Base-by-base conservation (phyloP, 192 early-diverging fungal species). In the Entomortierella lignicola region DNA sequence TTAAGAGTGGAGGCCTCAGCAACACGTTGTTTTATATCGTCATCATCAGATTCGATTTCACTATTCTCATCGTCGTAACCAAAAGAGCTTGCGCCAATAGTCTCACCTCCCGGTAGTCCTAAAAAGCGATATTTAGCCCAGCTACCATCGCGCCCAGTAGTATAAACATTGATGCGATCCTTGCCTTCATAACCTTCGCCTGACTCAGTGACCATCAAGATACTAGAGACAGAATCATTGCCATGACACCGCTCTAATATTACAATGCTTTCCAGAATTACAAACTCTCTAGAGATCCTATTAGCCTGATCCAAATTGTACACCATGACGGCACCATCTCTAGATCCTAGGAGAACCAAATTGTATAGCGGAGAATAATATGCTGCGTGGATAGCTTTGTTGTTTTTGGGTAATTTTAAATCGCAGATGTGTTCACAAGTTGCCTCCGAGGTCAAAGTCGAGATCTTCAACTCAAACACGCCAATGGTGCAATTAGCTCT, bases 91-190 rank as follows among this genome's bases (percentile, higher is more conserved):
- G 65, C 50, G 8, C 55, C 73, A 43, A 72, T 15, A 32, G 23
- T 34, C 39, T 80, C 80, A 20, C 63, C 56, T 4, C 59, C 77
- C 20, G 58, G 47, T 23, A 84, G 41, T 0, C 72, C 79, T 55
- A 50, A 58, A 12, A 90, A 68, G 3, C 83, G 77, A 63, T 87
- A 87, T 29, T 86, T 83, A 12, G 68, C 83, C 72, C 86, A 92
- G 25, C 82, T 77, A 1, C 92, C 92, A 80, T 93, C 91, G 23
- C 92, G 82, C 8, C 92, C 92, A 7, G 88, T 86, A 2, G 87
- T 88, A 55, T 83, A 87, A 20, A 92, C 83, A 6, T 63, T 70
- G 30, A 90, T 66, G 15, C 84, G 69, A 52, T 86, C 71, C 20
- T 71, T 74, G 6, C 70, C 62, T 39, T 64, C 55, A 10, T 57